Evolutionary conservation across 257 asterid genomes (phyloP).

Genomic region (Cinchona pubescens): DNA sequence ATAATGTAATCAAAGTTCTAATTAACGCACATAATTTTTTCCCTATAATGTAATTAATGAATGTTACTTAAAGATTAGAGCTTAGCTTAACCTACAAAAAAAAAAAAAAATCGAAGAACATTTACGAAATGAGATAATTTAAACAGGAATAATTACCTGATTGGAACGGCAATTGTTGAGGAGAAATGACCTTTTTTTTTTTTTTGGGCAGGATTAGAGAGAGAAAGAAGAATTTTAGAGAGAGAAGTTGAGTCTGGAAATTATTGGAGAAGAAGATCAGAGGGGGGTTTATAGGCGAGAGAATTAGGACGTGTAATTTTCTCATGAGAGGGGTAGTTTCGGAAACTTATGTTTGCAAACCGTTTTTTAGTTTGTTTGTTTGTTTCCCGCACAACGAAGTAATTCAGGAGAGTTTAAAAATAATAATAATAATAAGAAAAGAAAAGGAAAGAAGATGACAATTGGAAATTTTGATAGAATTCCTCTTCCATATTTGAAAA

Average conservation of each 20-base stretch:
- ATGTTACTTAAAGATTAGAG: too few relatives aligned
- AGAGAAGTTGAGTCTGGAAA: constrained; percentile 13
- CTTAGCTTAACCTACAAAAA: too few relatives aligned
- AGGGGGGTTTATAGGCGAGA: constrained; percentile 1
- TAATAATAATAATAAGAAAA: neutral
- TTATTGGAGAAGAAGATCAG: neutral
- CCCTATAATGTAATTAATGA: too few relatives aligned
- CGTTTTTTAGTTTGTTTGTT: neutral
- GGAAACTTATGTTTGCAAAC: neutral
- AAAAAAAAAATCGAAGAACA: too few relatives aligned
- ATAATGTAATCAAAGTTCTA: too few relatives aligned
- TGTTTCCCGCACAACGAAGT: neutral
- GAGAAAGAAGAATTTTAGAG: neutral
- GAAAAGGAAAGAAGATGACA: too few relatives aligned
- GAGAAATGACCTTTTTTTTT: too few relatives aligned
- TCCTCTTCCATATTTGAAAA: too few relatives aligned
- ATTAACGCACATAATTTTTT: too few relatives aligned
- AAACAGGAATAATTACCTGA: neutral
- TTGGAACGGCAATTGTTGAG: neutral
- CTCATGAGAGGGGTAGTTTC: constrained; percentile 9
- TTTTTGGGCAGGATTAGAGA: neutral
- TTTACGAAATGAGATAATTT: neutral
- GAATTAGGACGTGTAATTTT: too few relatives aligned
- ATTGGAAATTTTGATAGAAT: neutral
- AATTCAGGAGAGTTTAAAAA: neutral